Conservation (phyloP, 257 asterid genomes). For the Gentiana macrophylla region DNA sequence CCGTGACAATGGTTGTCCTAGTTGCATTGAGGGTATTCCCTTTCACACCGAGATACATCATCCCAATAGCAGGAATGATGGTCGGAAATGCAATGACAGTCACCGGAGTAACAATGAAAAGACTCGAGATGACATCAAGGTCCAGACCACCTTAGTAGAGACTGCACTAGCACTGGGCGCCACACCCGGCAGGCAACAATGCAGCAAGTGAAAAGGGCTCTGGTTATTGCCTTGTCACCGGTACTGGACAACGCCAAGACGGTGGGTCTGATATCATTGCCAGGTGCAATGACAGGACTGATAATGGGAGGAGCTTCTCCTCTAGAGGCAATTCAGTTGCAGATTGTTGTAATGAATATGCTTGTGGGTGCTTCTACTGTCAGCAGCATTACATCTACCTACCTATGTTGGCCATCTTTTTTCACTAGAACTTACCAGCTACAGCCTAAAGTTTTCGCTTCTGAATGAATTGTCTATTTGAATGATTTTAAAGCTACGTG, state of each 20-base stretch:
- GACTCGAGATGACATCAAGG: slow-evolving; percentile 86
- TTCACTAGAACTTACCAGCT: slow-evolving; percentile 85
- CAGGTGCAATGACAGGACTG: slow-evolving; percentile 97
- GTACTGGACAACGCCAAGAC: slow-evolving; percentile 88
- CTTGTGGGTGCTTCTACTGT: slow-evolving; percentile 71
- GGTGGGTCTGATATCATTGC: slow-evolving; percentile 76
- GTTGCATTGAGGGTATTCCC: slow-evolving; percentile 64
- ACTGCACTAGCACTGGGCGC: slow-evolving; percentile 93
- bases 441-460: slow-evolving; percentile 51
- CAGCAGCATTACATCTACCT: slow-evolving; percentile 78
- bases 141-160: slow-evolving; percentile 63
- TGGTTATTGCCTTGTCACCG: slow-evolving; percentile 78
- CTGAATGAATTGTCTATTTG: not conserved
- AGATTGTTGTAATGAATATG: slow-evolving; percentile 91
- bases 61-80: slow-evolving; percentile 94
- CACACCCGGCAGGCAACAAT: slow-evolving; percentile 77
- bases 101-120: slow-evolving; percentile 91
- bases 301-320: slow-evolving; percentile 99
- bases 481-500: too few relatives aligned
- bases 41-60: slow-evolving; percentile 78
- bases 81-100: slow-evolving; percentile 93
- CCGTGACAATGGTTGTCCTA: slow-evolving; percentile 51
- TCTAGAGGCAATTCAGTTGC: slow-evolving; percentile 73
- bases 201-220: slow-evolving; percentile 75
- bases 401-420: slow-evolving; percentile 85